These are phyloP conservation scores for Gaeumannomyces sp. DNA, from an alignment of 2,329 filamentous ascomycete species.

Conservation along the genomic window DNA sequence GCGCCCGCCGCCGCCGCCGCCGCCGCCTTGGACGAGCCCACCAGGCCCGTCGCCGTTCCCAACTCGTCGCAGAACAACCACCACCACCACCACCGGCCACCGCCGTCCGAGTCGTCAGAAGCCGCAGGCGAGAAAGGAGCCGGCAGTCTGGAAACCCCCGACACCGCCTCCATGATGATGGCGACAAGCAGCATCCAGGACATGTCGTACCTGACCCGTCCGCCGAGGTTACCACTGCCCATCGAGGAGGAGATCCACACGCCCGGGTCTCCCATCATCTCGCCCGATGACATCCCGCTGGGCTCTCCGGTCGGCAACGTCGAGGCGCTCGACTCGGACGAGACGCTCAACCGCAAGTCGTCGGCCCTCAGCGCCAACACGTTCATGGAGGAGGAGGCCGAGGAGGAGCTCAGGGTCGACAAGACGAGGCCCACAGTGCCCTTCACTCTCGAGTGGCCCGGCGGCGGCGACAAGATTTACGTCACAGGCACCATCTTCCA, in stretches of 20 bases:
- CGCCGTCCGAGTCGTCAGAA: conserved; percentile 25
- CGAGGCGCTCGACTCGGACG: conserved; percentile 43
- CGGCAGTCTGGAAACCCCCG: conserved; percentile 19
- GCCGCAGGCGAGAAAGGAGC: conserved; percentile 25
- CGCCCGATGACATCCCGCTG: conserved; percentile 54
- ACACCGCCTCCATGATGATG: conserved; percentile 34
- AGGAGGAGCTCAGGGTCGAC: conserved; percentile 69
- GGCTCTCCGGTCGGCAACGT: conserved; percentile 41
- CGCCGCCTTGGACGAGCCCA: conserved; percentile 24
- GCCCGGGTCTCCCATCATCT: conserved; percentile 83
- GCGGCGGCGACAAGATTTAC: conserved; percentile 81
- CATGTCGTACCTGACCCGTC: conserved; percentile 60
- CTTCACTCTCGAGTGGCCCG: conserved; percentile 78
- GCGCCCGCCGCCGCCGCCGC: conserved; percentile 2
- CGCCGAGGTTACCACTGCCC: conserved; percentile 82
- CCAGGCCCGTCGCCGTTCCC: conserved; percentile 55
- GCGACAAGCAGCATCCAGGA: conserved; percentile 55
- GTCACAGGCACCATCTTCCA: conserved; percentile 96
- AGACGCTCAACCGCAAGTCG: conserved; percentile 43
- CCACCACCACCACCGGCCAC: conserved; percentile 10
- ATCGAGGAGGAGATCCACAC: conserved; percentile 89
- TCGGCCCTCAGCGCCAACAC: conserved; percentile 57
- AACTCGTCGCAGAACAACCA: conserved; percentile 29
- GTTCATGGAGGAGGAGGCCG: conserved; percentile 47
- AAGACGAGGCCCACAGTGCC: conserved; percentile 74